Conservation (phyloP, 108 stramenopile genomes). For the Skeletonema tropicum region DNA sequence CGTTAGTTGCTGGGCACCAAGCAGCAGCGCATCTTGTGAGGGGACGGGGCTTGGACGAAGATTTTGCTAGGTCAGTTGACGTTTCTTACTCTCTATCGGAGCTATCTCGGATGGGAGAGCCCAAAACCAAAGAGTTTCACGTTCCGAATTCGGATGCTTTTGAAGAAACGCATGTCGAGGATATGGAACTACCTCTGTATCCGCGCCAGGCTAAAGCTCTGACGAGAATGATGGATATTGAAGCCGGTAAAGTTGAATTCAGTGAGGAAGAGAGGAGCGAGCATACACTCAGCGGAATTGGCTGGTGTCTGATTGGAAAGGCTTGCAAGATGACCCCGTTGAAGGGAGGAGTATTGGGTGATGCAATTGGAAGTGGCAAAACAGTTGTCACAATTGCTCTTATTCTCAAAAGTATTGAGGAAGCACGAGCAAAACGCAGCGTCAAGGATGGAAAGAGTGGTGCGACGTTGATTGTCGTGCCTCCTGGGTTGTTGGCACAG, state of each 20-base stretch:
- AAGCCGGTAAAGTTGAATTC: constrained; percentile 52
- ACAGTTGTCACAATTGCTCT: constrained; percentile 75
- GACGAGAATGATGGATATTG: constrained; percentile 62
- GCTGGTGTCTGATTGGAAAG: constrained; percentile 60
- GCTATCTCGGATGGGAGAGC: constrained; percentile 54
- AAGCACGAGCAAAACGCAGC: constrained; percentile 37
- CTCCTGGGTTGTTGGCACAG: constrained; percentile 68
- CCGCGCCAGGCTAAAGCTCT: constrained; percentile 64
- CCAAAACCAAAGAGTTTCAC: constrained; percentile 47
- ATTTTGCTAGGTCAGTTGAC: constrained; percentile 13
- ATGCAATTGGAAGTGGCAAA: constrained; percentile 79
- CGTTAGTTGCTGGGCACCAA: constrained; percentile 62
- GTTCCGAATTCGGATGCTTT: constrained; percentile 49
- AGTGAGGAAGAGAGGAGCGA: constrained; percentile 69
- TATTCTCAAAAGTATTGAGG: constrained; percentile 52
- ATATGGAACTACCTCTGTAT: constrained; percentile 52
- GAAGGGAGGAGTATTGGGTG: constrained; percentile 68
- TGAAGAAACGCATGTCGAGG: constrained; percentile 26
- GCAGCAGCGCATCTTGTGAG: constrained; percentile 51
- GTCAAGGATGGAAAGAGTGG: constrained; percentile 35
- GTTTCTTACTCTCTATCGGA: constrained; percentile 54
- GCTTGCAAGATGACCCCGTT: constrained; percentile 46
- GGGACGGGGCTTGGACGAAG: constrained; percentile 34
- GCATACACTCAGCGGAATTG: constrained; percentile 59
- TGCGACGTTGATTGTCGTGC: constrained; percentile 72